phyloP scores from a whole-genome alignment of 2,329 filamentous ascomycete genomes.

The Diplocarpon mali region DNA sequence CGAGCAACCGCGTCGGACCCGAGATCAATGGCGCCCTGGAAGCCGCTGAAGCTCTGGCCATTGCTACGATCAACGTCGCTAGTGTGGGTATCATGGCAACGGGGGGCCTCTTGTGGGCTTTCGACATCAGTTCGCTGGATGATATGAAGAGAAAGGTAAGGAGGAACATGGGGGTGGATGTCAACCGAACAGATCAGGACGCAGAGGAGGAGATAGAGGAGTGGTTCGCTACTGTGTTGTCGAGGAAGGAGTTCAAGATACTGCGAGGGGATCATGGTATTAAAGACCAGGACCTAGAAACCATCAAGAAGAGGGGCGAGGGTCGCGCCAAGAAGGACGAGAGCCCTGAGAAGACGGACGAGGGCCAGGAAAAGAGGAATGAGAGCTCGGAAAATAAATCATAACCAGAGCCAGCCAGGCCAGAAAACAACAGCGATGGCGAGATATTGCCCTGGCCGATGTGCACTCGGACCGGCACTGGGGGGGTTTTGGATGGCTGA shows the following conservation, averaged over 20 bases:
- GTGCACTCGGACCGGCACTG: too few relatives aligned
- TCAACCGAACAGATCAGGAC: conserved; percentile 31
- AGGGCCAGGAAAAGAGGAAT: too few relatives aligned
- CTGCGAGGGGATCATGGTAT: conserved; percentile 12
- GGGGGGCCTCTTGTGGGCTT: conserved; percentile 64
- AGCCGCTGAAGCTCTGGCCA: conserved; percentile 69
- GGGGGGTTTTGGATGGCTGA: too few relatives aligned
- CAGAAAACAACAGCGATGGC: too few relatives aligned
- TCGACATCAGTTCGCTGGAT: conserved; percentile 61
- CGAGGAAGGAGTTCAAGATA: conserved; percentile 39
- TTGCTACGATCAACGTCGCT: conserved; percentile 78
- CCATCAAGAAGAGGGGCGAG: neutral
- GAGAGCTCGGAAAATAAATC: too few relatives aligned
- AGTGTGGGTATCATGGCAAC: conserved; percentile 63
- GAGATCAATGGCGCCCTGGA: conserved; percentile 55
- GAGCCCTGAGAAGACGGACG: too few relatives aligned
- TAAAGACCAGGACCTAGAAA: conserved; percentile 8
- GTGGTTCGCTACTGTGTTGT: conserved; percentile 48
- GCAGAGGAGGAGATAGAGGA: conserved; percentile 51
- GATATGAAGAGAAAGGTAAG: conserved; percentile 47
- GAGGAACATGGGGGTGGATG: conserved; percentile 10
- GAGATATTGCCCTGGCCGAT: too few relatives aligned
- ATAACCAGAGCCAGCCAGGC: too few relatives aligned
- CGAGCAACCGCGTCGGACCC: conserved; percentile 42
- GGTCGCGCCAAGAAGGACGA: too few relatives aligned